Evolutionary conservation across 164 flowering plant species (phyloP).

Genomic region (Taxillus chinensis): DNA sequence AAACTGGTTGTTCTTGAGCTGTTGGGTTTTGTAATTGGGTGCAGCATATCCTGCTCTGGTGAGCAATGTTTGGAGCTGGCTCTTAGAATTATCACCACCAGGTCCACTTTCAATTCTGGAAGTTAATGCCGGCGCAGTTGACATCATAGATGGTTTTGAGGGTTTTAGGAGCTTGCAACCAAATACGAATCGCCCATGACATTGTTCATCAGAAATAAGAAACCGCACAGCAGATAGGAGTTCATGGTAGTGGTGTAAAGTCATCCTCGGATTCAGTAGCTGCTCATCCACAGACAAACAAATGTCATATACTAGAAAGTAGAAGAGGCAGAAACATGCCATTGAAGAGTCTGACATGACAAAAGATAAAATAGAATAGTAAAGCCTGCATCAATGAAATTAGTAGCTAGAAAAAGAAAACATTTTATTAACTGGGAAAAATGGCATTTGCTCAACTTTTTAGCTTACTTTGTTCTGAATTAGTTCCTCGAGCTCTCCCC

Average conservation of each 20-base stretch:
- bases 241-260: conserved; percentile 31
- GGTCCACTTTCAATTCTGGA: conserved; percentile 51
- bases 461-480: conserved; percentile 65
- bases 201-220: conserved; percentile 58
- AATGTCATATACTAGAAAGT: neutral
- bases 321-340: neutral
- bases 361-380: too few species aligned
- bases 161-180: conserved; percentile 34
- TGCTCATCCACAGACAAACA: conserved; percentile 13
- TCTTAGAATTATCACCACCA: conserved; percentile 86
- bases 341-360: too few species aligned
- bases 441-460: neutral
- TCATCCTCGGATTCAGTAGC: conserved; percentile 63
- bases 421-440: neutral
- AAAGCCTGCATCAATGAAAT: too few species aligned
- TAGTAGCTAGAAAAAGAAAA: neutral
- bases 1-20: conserved; percentile 53
- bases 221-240: conserved; percentile 67
- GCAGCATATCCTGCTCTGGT: conserved; percentile 63
- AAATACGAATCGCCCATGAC: conserved; percentile 71
- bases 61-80: conserved; percentile 76
- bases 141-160: conserved; percentile 14
- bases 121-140: conserved; percentile 17
- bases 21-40: conserved; percentile 59
- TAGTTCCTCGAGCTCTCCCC: conserved; percentile 66